Evolutionary conservation across 495 filamentous ascomycete species (phyloP), one percentile per base, ranked within the genome.

Genomic region (Tetracladium marchalianum): DNA sequence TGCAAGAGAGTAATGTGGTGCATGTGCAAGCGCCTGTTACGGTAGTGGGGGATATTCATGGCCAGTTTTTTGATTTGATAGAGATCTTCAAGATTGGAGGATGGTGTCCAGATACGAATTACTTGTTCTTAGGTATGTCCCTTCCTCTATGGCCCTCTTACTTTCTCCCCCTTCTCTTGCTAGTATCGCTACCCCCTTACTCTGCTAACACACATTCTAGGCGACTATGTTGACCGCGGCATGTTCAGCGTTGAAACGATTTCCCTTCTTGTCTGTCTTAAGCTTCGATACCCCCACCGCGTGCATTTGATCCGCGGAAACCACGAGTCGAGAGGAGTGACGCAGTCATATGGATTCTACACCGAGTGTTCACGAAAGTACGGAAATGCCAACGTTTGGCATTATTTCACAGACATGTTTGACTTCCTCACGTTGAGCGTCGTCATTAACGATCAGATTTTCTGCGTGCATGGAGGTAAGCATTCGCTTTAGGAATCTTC

Each of bases 361-460:
- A 98, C 92, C 3, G 92, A 98, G 62, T 98, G 92, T 63, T 87
- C 83, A 11, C 82, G 92, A 44, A 98, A 98, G 63, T 98, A 98
- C 64, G 90, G 90, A 48, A 95, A 92, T 64, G 87, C 92, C 31
- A 95, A 92, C 52, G 93, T 98, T 9, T 98, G 92, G 92, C 93
- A 97, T 61, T 90, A 96, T 64, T 98, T 98, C 57, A 98, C 92
- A 43, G 92, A 98, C 66, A 96, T 98, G 90, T 98, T 98, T 66
- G 92, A 98, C 67, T 98, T 90, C 60, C 75, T 98, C 43, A 95
- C 90, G 2, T 68, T 98, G 38, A 92, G 85, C 52, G 93, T 97
- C 33, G 92, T 98, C 49, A 97, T 98, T 60, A 92, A 96, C 66
- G 82, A 98, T 63, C 85, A 96, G 62, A 97, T 98, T 53, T 97